These are phyloP conservation scores for Paecilomyces formosus DNA, from an alignment of 2,329 filamentous ascomycete genomes.

Conservation along the genomic window DNA sequence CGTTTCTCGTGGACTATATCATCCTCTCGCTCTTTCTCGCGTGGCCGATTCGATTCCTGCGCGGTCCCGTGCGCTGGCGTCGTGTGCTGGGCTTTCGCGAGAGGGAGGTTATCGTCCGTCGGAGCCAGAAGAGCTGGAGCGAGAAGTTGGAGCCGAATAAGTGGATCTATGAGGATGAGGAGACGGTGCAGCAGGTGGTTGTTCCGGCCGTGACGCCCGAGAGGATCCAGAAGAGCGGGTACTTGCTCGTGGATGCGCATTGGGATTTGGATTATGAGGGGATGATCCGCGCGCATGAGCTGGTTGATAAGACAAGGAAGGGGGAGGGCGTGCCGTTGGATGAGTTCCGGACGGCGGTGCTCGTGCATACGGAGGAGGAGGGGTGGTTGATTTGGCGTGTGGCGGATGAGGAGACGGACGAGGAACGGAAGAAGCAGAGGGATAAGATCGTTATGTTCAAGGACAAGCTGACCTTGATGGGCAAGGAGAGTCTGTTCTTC, in stretches of 20 bases:
- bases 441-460: constrained; percentile 75
- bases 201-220: constrained; percentile 61
- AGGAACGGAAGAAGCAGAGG: constrained; percentile 15
- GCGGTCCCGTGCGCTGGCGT: constrained; percentile 65
- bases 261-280: constrained; percentile 82
- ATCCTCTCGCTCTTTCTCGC: constrained; percentile 62
- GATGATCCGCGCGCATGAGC: constrained; percentile 66
- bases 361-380: constrained; percentile 60
- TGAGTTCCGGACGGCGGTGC: constrained; percentile 63
- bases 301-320: constrained; percentile 49
- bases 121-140: constrained; percentile 64
- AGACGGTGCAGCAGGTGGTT: constrained; percentile 49
- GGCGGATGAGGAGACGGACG: constrained; percentile 43
- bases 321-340: constrained; percentile 43
- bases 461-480: constrained; percentile 64
- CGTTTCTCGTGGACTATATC: constrained; percentile 67
- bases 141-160: constrained; percentile 44
- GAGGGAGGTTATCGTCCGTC: constrained; percentile 72
- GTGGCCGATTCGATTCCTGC: constrained; percentile 67
- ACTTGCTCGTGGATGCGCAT: constrained; percentile 72
- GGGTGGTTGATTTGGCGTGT: constrained; percentile 65
- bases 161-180: constrained; percentile 45
- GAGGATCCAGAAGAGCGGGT: constrained; percentile 73
- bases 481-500: constrained; percentile 85
- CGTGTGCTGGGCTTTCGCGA: constrained; percentile 67